Base-by-base conservation (phyloP, 495 filamentous ascomycete species). In the Penicillium bialowiezense region DNA sequence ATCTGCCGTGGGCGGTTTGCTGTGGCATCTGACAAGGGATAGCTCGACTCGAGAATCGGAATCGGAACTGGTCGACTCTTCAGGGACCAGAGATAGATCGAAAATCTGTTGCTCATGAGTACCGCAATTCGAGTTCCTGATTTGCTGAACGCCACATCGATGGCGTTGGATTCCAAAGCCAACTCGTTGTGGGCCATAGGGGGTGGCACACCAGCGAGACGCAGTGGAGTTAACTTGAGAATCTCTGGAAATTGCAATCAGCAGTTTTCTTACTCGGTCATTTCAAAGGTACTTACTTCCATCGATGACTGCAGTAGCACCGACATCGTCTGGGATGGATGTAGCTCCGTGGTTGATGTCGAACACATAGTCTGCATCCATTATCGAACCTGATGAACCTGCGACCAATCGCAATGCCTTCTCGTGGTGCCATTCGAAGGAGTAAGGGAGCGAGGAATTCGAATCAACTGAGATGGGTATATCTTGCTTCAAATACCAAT, bases 401-500 rank as follows among this genome's bases (percentile, higher is more conserved):
- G 77, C 67, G 12, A 82, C 74, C 41, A 92, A 69, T 15, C 79
- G 75, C 42, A 96, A 68, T 6, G 90, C 67, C 55, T 86, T 87
- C 58, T 97, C 93, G 17, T 88, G 83, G 67, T 97, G 89, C 93
- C 93, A 98, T 9, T 71, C 69, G 47, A 83, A 65, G 32, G 69
- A 63, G 52, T 62, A 67, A 28, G 66, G 66, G 21, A 48, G 33
- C 33, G 64, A 52, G 43, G 40, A 59, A 20, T 47, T 48, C 13
- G 53, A 21, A 44, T 64, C 58, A 6, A 59, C 41, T 8, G 64
- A 64, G 20, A 78, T 68, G 3, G 67, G 68, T 12, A 91, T 74
- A 60, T 98, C 93, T 69, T 96, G 92, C 68, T 97, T 98, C n/a
- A 97, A 72, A 62, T 97, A 97, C 77, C 91, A 97, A 59, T 98